Evolutionary conservation across 1,139 yeast species (phyloP).

Genomic region (Zygotorulaspora mrakii): DNA sequence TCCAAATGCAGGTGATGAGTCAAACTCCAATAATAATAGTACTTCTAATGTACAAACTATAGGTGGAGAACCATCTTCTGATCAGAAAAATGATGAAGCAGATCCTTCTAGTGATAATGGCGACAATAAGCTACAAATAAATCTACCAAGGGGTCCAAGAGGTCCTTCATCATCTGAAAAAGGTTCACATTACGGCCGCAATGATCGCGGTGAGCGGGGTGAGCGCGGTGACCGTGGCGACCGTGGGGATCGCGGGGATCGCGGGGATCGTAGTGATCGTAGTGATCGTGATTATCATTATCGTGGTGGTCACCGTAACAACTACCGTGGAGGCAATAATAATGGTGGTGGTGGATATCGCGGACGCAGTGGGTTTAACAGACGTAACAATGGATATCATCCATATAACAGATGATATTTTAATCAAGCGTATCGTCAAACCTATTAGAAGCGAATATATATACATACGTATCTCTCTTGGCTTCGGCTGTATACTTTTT

Average conservation of each 20-base stretch:
- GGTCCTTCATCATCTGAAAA: conserved; percentile 24
- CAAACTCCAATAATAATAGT: conserved; percentile 19
- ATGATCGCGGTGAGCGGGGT: conserved; percentile 24
- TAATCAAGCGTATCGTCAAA: too few species aligned
- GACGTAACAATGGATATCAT: conserved; percentile 26
- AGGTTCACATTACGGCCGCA: conserved; percentile 17
- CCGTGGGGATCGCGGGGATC: conserved; percentile 18
- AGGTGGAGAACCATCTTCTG: conserved; percentile 26
- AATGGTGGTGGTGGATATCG: conserved; percentile 20
- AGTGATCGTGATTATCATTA: conserved; percentile 33
- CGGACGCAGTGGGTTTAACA: conserved; percentile 24
- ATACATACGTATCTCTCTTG: too few species aligned
- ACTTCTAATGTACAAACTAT: conserved; percentile 32
- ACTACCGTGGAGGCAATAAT: conserved; percentile 29
- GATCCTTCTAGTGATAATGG: conserved; percentile 19
- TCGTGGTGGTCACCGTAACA: conserved; percentile 35
- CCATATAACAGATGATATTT: conserved; percentile 29
- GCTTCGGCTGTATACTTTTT: too few species aligned
- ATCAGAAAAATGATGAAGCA: conserved; percentile 15
- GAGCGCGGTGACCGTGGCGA: conserved; percentile 24
- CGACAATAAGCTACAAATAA: conserved; percentile 24
- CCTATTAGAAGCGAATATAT: too few species aligned
- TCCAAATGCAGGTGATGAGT: conserved; percentile 29
- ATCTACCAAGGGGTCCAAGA: conserved; percentile 40
- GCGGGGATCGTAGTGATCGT: conserved; percentile 19